Evolutionary conservation across 495 filamentous ascomycete species (phyloP), one percentile per base, ranked within the genome.

Genomic region (Penicillium samsonianum): DNA sequence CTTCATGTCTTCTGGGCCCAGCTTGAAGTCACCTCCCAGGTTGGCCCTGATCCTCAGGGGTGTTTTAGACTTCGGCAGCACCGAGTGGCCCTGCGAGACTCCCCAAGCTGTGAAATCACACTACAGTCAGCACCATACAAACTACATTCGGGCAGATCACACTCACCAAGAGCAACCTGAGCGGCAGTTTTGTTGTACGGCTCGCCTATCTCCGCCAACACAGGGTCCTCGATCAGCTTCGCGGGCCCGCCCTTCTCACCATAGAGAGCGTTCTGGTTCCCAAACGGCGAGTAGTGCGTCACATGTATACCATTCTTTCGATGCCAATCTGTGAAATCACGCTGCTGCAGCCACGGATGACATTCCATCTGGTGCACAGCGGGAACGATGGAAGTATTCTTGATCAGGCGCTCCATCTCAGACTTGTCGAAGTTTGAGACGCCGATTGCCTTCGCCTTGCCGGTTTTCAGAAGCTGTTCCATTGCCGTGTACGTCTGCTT

Each of bases 381-480:
- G 3, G 87, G 87, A 1, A 85, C 80, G 35, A 88, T 76, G 5
- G 65, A 72, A 20, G 78, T 73, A 30, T 87, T 80, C 50, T 83
- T 75, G n/a, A 93, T 48, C 16, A 92, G 61, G 45, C 79, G 77
- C 71, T 90, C 84, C 55, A 92, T 69, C 60, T 93, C 87, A 14
- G 73, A 77, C 55, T 85, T 79, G 22, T 80, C 83, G 72, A 90
- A 91, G 73, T 92, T 96, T 61, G 83, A 89, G 7, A 94, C 81
- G 2, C 91, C 90, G 60, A 96, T 90, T 5, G 78, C 85, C 57
- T 73, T 81, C 42, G 72, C 67, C 59, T 86, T 87, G 41, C 84
- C 84, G 28, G 75, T 73, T 35, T 78, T 66, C 4, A 82, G 65
- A 2, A 83, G 68, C 41, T 78, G 76, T 61, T 90, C 87, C 85